Evolutionary conservation across 2,329 filamentous ascomycete species (phyloP).

Genomic region (Pseudocercospora pini-densiflorae): DNA sequence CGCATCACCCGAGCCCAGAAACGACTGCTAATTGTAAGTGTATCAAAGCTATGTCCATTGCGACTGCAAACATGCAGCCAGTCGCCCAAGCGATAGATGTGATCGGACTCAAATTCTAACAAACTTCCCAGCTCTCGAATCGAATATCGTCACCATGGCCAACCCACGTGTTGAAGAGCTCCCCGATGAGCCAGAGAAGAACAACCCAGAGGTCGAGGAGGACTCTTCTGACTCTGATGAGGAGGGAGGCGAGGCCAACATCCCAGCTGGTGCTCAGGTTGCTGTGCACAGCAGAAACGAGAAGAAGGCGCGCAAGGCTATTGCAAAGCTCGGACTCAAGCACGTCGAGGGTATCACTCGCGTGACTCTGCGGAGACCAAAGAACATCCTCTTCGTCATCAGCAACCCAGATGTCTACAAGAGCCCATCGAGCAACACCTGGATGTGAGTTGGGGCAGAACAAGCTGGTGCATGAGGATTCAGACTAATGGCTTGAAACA

Average conservation of each 20-base stretch:
- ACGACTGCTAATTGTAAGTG: slow-evolving; percentile 27
- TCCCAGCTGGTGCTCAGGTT: slow-evolving; percentile 83
- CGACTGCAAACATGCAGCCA: not conserved
- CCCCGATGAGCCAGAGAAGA: slow-evolving; percentile 77
- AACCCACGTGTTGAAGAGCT: slow-evolving; percentile 98
- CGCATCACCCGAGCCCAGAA: slow-evolving; percentile 12
- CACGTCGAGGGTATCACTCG: slow-evolving; percentile 96
- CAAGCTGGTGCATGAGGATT: slow-evolving; percentile 13
- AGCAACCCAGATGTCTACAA: slow-evolving; percentile 99
- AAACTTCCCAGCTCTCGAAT: slow-evolving; percentile 15
- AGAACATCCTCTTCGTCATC: slow-evolving; percentile 99
- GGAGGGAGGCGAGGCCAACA: slow-evolving; percentile 73
- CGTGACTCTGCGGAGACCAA: slow-evolving; percentile 95
- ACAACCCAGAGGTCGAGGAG: slow-evolving; percentile 63
- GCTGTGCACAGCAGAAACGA: slow-evolving; percentile 98
- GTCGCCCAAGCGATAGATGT: not conserved
- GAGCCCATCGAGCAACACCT: slow-evolving; percentile 98
- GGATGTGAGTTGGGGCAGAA: slow-evolving; percentile 73
- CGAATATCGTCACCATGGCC: slow-evolving; percentile 67
- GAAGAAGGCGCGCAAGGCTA: slow-evolving; percentile 99
- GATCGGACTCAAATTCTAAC: slow-evolving; percentile 5
- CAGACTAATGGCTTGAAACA: slow-evolving; percentile 44
- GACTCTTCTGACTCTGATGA: slow-evolving; percentile 73
- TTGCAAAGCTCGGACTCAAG: slow-evolving; percentile 97
- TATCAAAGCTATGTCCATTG: not conserved